These are phyloP conservation scores for Ceraceosorus guamensis DNA, from an alignment of 1,284 basidiomycete genomes.

Conservation along the genomic window DNA sequence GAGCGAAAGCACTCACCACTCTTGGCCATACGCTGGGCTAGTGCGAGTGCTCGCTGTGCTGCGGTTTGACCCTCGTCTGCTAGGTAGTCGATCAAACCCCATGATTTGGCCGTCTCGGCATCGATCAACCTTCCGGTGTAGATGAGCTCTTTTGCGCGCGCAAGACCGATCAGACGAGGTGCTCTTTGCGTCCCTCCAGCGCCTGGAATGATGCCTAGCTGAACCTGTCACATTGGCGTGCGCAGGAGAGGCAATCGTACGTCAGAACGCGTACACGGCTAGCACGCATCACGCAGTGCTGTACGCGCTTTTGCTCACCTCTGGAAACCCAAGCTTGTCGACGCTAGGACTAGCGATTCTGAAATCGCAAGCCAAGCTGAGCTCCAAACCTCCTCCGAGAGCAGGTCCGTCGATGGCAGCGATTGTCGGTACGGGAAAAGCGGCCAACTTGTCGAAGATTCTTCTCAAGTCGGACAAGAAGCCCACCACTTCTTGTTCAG, in stretches of 20 bases:
- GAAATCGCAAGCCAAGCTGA: conserved; percentile 78
- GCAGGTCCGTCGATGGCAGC: conserved; percentile 88
- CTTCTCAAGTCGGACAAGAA: conserved; percentile 69
- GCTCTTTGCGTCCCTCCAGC: conserved; percentile 6
- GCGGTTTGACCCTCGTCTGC: conserved; percentile 34
- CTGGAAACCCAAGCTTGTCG: conserved; percentile 72
- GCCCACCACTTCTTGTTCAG: conserved; percentile 43
- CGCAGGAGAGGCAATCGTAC: too few species aligned
- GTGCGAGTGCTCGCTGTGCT: neutral
- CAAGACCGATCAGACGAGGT: conserved; percentile 1
- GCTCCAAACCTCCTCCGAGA: conserved; percentile 80
- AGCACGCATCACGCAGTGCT: too few species aligned
- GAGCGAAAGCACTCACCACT: neutral
- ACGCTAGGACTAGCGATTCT: conserved; percentile 65
- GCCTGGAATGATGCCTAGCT: conserved; percentile 71
- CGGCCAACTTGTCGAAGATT: conserved; percentile 62
- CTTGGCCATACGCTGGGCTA: neutral
- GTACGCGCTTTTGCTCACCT: too few species aligned
- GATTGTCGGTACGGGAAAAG: conserved; percentile 69
- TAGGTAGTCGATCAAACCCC: conserved; percentile 72
- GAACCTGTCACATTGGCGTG: too few species aligned
- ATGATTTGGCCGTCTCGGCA: conserved; percentile 64
- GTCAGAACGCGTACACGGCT: too few species aligned
- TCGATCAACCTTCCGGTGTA: conserved; percentile 66
- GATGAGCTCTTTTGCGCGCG: conserved; percentile 72